Percentiles rank a stretch among this genome's conserved stretches.
These are phyloP conservation scores for Mesembryanthemum crystallinum DNA, from an alignment of 148 eudicot species.

Conservation along the genomic window DNA sequence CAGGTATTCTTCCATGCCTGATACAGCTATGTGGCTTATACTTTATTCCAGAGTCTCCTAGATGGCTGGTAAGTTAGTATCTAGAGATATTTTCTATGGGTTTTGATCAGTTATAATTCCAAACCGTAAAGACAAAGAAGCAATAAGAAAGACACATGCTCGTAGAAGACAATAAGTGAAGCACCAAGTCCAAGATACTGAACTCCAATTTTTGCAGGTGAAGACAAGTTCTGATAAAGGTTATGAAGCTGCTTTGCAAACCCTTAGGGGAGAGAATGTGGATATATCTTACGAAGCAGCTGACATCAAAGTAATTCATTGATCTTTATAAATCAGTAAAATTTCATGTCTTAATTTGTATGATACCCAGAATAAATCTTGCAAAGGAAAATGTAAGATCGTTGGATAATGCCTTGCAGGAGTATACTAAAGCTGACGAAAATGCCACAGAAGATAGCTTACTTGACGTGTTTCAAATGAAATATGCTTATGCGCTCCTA, in stretches of 20 bases:
- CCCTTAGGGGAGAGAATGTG: slow-evolving; percentile 53
- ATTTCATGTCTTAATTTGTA: too few relatives aligned
- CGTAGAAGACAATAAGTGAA: not conserved
- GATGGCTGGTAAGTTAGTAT: slow-evolving; percentile 57
- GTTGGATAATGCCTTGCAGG: slow-evolving; percentile 26
- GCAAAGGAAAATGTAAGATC: not conserved
- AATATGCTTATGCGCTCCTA: slow-evolving; percentile 46
- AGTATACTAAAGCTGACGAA: slow-evolving; percentile 32
- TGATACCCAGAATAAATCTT: not conserved
- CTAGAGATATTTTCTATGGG: not conserved
- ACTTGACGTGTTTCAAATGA: slow-evolving; percentile 39
- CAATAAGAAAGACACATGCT: not conserved
- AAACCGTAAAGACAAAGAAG: not conserved
- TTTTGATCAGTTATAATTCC: not conserved
- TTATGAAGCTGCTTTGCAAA: slow-evolving; percentile 36
- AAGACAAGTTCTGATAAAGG: slow-evolving; percentile 47
- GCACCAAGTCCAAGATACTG: not conserved
- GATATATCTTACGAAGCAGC: slow-evolving; percentile 60
- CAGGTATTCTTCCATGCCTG: slow-evolving; percentile 51
- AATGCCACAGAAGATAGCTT: slow-evolving; percentile 33
- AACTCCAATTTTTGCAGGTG: slow-evolving; percentile 40
- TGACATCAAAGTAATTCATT: slow-evolving; percentile 50
- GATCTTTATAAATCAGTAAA: not conserved
- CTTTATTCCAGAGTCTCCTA: slow-evolving; percentile 69
- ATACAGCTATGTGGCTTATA: slow-evolving; percentile 45